phyloP scores from a whole-genome alignment of 2,329 filamentous ascomycete genomes.

The Ophiostoma sp. region DNA sequence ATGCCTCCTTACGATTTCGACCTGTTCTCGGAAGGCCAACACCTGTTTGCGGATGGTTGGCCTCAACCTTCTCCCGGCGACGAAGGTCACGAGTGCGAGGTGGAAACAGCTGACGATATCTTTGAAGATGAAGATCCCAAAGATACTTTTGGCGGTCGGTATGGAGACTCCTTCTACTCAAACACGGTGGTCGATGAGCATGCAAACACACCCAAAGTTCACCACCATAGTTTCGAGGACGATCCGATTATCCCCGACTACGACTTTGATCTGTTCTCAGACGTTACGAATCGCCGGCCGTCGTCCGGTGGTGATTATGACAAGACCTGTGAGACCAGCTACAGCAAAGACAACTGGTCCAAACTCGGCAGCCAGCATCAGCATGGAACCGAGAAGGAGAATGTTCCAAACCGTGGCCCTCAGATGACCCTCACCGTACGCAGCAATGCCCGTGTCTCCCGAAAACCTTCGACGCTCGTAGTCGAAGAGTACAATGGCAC shows the following conservation, averaged over 20 bases:
- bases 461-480: conserved; percentile 14
- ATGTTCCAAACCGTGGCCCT: not conserved
- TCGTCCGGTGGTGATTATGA: not conserved
- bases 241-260: conserved; percentile 22
- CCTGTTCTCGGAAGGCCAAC: conserved; percentile 16
- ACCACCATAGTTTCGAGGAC: not conserved
- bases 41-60: not conserved
- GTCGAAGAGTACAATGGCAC: conserved; percentile 24
- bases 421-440: not conserved
- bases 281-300: conserved; percentile 11
- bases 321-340: not conserved
- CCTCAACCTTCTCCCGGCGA: not conserved
- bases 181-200: not conserved
- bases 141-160: not conserved
- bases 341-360: not conserved
- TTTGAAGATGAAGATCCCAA: not conserved
- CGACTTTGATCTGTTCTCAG: conserved; percentile 28
- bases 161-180: not conserved
- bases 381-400: not conserved
- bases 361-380: not conserved
- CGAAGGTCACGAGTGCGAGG: not conserved
- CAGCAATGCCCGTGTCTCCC: not conserved
- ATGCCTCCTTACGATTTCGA: conserved; percentile 27
- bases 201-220: not conserved
- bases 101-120: not conserved